Evolutionary conservation across 169 alveolate genomes (phyloP), one percentile per base, ranked within the genome.

Genomic region (Plasmodium reichenowi): DNA sequence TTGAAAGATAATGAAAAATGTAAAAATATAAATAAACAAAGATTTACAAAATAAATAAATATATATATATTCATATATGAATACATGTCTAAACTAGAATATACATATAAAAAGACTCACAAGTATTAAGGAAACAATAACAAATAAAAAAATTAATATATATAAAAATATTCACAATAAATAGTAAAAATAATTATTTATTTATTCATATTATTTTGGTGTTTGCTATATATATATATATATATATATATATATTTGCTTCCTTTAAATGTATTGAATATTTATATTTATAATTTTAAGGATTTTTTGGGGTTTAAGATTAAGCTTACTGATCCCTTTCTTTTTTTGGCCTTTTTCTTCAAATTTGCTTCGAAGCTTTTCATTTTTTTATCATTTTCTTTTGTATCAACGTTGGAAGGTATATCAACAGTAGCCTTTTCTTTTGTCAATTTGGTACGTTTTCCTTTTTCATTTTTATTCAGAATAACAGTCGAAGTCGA

Each of bases 301-400:
- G 72, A 54, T 22, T 83, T 83, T 50, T 83, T 83, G 48, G 91
- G n/a, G 62, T 59, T 62, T 47, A 83, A 50, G 22, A 83, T 72
- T 62, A 80, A 52, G 59, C 91, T 83, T 8, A 52, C 38, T 10
- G 83, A 70, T 6, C 62, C 58, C 20, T 70, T 83, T 68, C 83
- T 68, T 62, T 83, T 83, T 58, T 78, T 78, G 12, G 91, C 54
- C 50, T 60, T 67, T 29, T 67, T 83, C 54, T 83, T 83, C 17
- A 59, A 56, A 83, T 17, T 24, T 20, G 26, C 91, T 15, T 83
- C 91, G 13, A 26, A 47, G 24, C 6, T 54, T 83, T 78, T 83
- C 15, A n/a, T 63, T 72, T 56, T 83, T 48, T 60, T 83, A 9
- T 60, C 89, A 80, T 17, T 50, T 47, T 83, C 91, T 72, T 83